phyloP scores from a whole-genome alignment of 345 rosid species.

The Excoecaria cochinchinensis region DNA sequence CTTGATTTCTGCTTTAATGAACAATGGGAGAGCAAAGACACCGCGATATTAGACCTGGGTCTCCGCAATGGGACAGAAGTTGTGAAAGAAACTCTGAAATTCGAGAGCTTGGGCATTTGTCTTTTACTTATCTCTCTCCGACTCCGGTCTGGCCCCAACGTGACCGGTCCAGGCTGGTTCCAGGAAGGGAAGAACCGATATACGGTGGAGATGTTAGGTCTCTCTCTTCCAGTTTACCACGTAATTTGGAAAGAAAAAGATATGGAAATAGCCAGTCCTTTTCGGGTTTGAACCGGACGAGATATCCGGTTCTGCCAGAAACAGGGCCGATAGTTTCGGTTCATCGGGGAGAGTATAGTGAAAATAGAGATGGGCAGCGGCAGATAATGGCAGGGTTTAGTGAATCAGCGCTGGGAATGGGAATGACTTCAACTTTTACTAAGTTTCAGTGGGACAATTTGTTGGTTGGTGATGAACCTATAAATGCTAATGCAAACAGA shows the following conservation, averaged over 20 bases:
- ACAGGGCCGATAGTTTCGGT: background rate
- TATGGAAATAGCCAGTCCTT: background rate
- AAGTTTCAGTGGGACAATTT: constrained; percentile 46
- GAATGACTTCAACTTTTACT: constrained; percentile 10
- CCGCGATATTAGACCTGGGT: background rate
- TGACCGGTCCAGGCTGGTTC: background rate
- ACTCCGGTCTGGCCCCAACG: background rate
- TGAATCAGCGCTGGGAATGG: constrained; percentile 21
- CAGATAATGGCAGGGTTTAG: constrained; percentile 21
- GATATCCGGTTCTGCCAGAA: background rate
- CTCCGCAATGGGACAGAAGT: background rate
- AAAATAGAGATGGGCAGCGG: constrained; percentile 11
- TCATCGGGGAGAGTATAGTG: constrained; percentile 3
- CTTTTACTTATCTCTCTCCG: background rate
- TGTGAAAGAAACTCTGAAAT: background rate
- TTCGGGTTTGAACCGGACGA: background rate
- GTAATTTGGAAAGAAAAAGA: background rate
- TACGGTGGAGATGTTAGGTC: background rate
- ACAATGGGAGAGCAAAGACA: constrained; percentile 6
- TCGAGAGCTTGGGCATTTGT: background rate
- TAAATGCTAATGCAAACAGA: background rate
- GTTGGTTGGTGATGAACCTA: constrained; percentile 10
- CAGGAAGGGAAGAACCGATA: background rate
- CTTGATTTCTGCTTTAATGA: background rate
- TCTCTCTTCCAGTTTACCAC: background rate